Evolutionary conservation across 2,329 filamentous ascomycete genomes (phyloP), one percentile per base, ranked within the genome.

Genomic region (Botrytis hyacinthi): DNA sequence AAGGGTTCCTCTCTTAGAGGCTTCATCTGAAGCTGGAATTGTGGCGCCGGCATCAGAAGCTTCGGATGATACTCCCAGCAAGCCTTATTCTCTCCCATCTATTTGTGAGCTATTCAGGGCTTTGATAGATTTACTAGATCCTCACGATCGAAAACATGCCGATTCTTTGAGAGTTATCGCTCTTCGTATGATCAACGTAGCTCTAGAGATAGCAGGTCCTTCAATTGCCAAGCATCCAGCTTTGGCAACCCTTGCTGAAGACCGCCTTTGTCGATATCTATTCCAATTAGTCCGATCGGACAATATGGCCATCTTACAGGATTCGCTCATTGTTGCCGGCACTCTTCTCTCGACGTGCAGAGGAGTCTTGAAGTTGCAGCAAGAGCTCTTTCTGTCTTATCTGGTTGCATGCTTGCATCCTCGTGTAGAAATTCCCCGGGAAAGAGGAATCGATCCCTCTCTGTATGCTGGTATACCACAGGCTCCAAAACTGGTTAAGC

Each of bases 151-250:
- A 70, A 93, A 95, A 78, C 93, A 98, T 82, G 97, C 94, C 4
- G 96, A 99, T 80, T 92, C 93, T 1, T 96, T 98, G 92, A 90
- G 95, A 78, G 94, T 99, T 59, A 99, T 99, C 95, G 96, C 96
- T 29, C 84, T 99, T 77, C 90, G 96, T 61, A 98, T 99, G 76
- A 96, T 99, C 72, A 96, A 99, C 81, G 96, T 99, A 62, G 96
- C 96, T 2, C 88, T 99, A 35, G 96, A 99, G 83, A 95, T 99
- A 73, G 94, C 96, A 2, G 96, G 96, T 0, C 95, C 96, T 6
- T 97, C 95, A 12, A 98, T 99, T 80, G 93, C 95, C 67, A 92
- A 93, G 76, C 96, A 99, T 81, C 95, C 95, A 9, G 93, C 92
- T 73, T 85, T 99, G 70, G 95, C 95, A 18, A 90, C 88, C 7